Evolutionary conservation across 176 grass and related monocot species (phyloP).

Genomic region (Aegilops speltoides): DNA sequence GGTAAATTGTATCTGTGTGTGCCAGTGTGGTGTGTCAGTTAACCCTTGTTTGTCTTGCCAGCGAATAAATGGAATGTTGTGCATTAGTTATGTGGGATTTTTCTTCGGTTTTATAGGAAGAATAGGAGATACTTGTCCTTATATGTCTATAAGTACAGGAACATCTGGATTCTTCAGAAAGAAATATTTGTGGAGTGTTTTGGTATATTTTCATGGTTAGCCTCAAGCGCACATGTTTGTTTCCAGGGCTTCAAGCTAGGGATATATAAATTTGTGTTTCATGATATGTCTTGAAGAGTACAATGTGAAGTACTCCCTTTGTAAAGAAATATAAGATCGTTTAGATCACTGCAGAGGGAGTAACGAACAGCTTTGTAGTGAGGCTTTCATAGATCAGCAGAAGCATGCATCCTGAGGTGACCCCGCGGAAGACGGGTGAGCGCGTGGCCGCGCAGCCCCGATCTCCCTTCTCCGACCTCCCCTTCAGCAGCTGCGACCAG

Average conservation of each 20-base stretch:
- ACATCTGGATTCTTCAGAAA: not conserved
- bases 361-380: not conserved
- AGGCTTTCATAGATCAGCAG: not conserved
- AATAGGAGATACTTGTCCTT: not conserved
- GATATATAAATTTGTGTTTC: too few relatives aligned
- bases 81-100: not conserved
- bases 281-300: too few relatives aligned
- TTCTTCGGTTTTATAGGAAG: not conserved
- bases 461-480: too few relatives aligned
- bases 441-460: too few relatives aligned
- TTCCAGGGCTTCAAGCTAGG: too few relatives aligned
- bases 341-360: too few relatives aligned
- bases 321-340: too few relatives aligned
- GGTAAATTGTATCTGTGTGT: not conserved
- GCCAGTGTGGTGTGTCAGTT: not conserved
- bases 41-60: not conserved
- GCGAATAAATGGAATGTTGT: not conserved
- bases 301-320: too few relatives aligned
- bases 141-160: not conserved
- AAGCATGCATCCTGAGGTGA: not conserved
- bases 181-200: not conserved
- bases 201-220: too few relatives aligned
- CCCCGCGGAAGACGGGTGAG: too few relatives aligned
- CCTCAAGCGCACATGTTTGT: too few relatives aligned
- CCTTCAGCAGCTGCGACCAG: too few relatives aligned